Percentiles rank a stretch among this genome's conserved stretches.
phyloP scores from a whole-genome alignment of 1,139 yeast genomes.

The Debaryomycetaceae sp. region DNA sequence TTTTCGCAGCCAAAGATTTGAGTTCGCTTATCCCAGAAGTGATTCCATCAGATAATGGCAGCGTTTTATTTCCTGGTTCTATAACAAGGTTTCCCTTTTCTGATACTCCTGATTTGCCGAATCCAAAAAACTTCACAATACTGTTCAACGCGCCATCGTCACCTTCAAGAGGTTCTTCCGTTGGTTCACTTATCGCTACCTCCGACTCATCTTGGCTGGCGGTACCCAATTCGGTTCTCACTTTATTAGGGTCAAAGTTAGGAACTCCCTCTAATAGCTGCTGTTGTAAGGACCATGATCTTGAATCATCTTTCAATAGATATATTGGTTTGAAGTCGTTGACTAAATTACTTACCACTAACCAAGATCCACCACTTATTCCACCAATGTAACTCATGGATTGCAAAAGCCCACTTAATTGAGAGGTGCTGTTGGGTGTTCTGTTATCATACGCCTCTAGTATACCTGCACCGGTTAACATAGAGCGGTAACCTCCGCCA shows the following conservation, averaged over 20 bases:
- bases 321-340: constrained; percentile 44
- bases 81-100: background rate
- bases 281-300: constrained; percentile 43
- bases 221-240: background rate
- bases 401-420: constrained; percentile 53
- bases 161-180: constrained; percentile 69
- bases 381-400: constrained; percentile 56
- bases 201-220: background rate
- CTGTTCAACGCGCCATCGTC: constrained; percentile 9
- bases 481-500: constrained; percentile 74
- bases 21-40: background rate
- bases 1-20: background rate
- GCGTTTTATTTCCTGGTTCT: background rate
- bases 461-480: constrained; percentile 65
- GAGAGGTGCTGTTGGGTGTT: constrained; percentile 26
- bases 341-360: constrained; percentile 49
- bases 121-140: constrained; percentile 11
- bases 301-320: constrained; percentile 21
- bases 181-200: constrained; percentile 31
- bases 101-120: constrained; percentile 3
- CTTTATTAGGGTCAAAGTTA: constrained; percentile 47
- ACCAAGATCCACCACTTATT: constrained; percentile 72
- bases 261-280: constrained; percentile 57
- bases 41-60: constrained; percentile 2
- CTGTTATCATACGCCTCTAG: constrained; percentile 51